Evolutionary conservation across 2,329 filamentous ascomycete species (phyloP).

Genomic region (Cercospora janseana): DNA sequence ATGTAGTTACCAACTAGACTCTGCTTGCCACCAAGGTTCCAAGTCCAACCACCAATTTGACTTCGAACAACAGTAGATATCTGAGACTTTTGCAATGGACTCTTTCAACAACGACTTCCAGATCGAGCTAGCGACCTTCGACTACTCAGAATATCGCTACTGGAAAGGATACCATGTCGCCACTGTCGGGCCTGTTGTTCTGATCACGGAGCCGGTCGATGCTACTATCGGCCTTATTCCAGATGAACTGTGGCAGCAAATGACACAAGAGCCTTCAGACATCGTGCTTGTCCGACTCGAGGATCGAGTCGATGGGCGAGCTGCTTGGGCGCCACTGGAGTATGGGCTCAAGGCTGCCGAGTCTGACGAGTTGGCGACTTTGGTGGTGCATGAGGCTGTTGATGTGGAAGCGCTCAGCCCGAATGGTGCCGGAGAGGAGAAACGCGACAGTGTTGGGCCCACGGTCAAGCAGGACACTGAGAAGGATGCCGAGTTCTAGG

Average conservation of each 20-base stretch:
- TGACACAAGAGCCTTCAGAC: neutral
- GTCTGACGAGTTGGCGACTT: neutral
- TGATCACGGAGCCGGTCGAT: neutral
- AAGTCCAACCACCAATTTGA: too few species aligned
- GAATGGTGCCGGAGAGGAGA: neutral
- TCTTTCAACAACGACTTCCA: neutral
- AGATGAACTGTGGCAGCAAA: neutral
- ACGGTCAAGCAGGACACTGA: neutral
- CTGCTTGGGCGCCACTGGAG: neutral
- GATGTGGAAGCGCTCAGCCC: neutral
- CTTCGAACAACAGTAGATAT: too few species aligned
- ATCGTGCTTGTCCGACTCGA: constrained; percentile 2
- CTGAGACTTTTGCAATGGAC: too few species aligned
- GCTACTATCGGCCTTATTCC: neutral
- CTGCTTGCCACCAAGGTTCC: too few species aligned
- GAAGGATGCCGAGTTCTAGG: neutral
- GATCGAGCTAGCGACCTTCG: neutral
- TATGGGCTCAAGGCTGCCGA: too few species aligned
- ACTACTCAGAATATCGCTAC: neutral
- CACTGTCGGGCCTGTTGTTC: neutral
- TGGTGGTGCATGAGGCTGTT: neutral
- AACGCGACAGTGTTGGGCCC: neutral
- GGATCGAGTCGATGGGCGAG: neutral
- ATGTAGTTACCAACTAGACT: too few species aligned
- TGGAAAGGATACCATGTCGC: neutral